Conservation (phyloP, 305 asterid species). For the Fraxinus dipetala region DNA sequence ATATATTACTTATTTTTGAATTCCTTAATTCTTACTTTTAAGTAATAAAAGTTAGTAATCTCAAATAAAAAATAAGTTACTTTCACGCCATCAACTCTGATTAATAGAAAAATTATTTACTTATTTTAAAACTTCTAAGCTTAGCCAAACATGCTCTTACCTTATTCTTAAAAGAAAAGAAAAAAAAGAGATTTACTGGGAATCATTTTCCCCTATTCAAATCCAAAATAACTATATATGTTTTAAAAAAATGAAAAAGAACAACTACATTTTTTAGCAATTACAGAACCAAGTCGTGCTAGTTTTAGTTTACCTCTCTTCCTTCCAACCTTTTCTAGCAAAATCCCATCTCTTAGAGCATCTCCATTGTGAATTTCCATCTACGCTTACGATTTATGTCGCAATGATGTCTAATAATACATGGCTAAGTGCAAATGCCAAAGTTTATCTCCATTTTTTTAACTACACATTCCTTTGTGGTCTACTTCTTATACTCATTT, state of each 20-base stretch:
- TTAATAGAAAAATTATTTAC: background rate
- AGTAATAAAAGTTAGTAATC: background rate
- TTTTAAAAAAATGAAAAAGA: background rate
- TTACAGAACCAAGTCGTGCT: background rate
- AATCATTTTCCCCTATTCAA: background rate
- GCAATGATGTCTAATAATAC: background rate
- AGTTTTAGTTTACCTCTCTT: background rate
- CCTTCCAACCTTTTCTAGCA: background rate
- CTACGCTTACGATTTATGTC: background rate
- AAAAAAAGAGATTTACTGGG: no score
- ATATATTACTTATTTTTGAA: background rate
- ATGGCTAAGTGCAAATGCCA: background rate
- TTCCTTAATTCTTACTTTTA: background rate
- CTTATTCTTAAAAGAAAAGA: no score
- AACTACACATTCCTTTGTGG: background rate
- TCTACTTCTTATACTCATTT: background rate
- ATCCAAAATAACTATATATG: background rate
- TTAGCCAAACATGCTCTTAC: background rate
- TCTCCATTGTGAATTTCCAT: background rate
- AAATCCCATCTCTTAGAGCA: background rate
- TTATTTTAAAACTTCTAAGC: background rate
- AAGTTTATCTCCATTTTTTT: background rate
- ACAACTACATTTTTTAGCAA: background rate
- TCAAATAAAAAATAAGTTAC: background rate
- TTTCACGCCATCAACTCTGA: background rate